A percentile compares a stretch with the other conserved stretches of the same genome.
Evolutionary conservation across 495 filamentous ascomycete species (phyloP).

Genomic region (Peziza echinospora): DNA sequence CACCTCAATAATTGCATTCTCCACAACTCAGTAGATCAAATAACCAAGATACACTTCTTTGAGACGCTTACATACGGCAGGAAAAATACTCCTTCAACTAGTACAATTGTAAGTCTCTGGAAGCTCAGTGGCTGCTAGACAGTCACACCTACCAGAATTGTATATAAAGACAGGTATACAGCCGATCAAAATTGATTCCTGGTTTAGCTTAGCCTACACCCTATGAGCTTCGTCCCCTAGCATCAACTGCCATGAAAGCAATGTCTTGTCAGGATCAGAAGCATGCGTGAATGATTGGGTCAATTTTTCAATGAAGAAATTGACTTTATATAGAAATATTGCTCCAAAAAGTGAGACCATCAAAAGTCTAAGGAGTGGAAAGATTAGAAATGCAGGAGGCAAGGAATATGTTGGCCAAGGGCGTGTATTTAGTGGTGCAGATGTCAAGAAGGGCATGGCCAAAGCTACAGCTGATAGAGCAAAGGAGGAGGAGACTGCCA

Average conservation of each 20-base stretch:
- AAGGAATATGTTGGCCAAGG: too few relatives aligned
- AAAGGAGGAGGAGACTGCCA: too few relatives aligned
- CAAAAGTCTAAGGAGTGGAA: not conserved
- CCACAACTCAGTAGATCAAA: not conserved
- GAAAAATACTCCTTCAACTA: not conserved
- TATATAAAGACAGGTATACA: not conserved
- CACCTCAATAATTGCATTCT: not conserved
- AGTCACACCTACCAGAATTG: not conserved
- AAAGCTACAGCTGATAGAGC: too few relatives aligned
- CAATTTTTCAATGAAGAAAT: not conserved
- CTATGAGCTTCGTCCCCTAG: not conserved
- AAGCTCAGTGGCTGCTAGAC: not conserved
- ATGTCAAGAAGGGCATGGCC: too few relatives aligned
- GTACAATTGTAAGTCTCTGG: not conserved
- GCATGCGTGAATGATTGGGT: not conserved
- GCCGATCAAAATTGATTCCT: not conserved
- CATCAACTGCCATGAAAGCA: not conserved
- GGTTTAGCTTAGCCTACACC: too few relatives aligned
- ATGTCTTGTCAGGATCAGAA: too few relatives aligned
- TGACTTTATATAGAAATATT: not conserved
- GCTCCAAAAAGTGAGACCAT: not conserved
- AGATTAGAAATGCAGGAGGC: too few relatives aligned
- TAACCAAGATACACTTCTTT: not conserved
- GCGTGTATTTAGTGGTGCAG: too few relatives aligned
- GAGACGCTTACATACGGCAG: not conserved